Percentiles rank a stretch among this genome's conserved stretches.
Evolutionary conservation across 139 green algal species (phyloP).

Genomic region (Gonium pectorale): DNA sequence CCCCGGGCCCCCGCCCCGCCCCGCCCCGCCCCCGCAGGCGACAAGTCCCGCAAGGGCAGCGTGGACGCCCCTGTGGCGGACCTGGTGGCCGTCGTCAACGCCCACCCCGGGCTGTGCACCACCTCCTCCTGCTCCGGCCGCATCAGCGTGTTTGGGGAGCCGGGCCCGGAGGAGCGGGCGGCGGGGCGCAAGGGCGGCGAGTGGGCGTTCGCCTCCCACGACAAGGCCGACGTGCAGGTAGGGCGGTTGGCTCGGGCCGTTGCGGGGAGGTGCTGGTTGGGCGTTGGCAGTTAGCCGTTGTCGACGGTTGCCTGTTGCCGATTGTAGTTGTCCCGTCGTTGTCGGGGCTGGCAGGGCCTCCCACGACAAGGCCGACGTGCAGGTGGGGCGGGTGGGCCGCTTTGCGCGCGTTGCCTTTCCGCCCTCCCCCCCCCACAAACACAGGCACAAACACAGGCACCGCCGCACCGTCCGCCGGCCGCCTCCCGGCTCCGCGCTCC

Average conservation of each 20-base stretch:
- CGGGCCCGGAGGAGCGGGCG: constrained; percentile 38
- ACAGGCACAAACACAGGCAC: no score
- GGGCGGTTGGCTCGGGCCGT: no score
- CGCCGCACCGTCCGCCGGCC: no score
- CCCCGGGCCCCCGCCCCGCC: neutral
- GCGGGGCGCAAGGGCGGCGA: constrained; percentile 74
- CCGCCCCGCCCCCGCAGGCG: constrained; percentile 39
- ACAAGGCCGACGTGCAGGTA: constrained; percentile 55
- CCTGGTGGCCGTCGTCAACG: constrained; percentile 73
- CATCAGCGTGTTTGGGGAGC: constrained; percentile 75
- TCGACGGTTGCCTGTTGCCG: no score
- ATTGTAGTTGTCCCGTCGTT: no score
- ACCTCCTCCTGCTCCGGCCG: constrained; percentile 69
- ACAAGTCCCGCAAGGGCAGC: constrained; percentile 78
- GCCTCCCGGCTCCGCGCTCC: no score
- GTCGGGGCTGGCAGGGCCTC: no score
- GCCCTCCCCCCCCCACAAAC: no score
- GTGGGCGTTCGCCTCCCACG: constrained; percentile 79
- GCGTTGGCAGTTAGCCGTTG: no score
- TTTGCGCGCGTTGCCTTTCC: no score
- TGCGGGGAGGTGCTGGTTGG: neutral
- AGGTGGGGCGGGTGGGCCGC: neutral
- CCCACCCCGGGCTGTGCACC: constrained; percentile 64
- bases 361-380: constrained; percentile 60
- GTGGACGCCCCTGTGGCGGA: constrained; percentile 70